Conservation (phyloP, 2,329 filamentous ascomycete species). For the Dactylellina haptotyla region DNA sequence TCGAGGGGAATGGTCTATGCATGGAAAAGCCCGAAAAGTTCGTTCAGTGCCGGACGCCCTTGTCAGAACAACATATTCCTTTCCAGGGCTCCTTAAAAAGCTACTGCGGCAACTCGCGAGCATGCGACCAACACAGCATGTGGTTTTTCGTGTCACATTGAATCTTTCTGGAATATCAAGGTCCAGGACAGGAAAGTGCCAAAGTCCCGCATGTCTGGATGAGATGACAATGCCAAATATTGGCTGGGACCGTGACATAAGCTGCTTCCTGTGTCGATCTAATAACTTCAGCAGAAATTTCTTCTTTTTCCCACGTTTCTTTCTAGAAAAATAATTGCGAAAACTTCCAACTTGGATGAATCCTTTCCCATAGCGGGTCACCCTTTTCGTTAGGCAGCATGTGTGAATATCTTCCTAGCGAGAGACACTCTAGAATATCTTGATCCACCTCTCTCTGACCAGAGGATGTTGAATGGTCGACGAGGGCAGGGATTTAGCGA, state of each 20-base stretch:
- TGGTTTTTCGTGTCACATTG: constrained; percentile 47
- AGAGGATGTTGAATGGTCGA: constrained; percentile 36
- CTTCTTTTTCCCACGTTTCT: constrained; percentile 27
- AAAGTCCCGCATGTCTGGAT: constrained; percentile 44
- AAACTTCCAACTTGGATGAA: constrained; percentile 29
- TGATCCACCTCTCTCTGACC: constrained; percentile 37
- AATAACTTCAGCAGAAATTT: constrained; percentile 15
- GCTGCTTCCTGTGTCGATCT: constrained; percentile 53
- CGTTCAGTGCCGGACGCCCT: background rate
- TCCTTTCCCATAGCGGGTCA: constrained; percentile 22
- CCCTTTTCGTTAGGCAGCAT: constrained; percentile 48
- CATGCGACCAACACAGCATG: constrained; percentile 47
- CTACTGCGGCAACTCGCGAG: constrained; percentile 43
- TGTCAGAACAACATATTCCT: constrained; percentile 7
- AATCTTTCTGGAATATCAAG: constrained; percentile 49
- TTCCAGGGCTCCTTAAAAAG: constrained; percentile 35
- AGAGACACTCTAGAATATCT: constrained; percentile 24
- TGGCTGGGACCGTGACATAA: constrained; percentile 46
- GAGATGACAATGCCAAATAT: constrained; percentile 42
- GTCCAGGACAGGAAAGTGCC: constrained; percentile 50
- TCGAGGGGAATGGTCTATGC: background rate
- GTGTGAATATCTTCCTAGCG: constrained; percentile 52
- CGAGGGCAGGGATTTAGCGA: constrained; percentile 54
- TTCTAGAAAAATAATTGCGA: constrained; percentile 28
- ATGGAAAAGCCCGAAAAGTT: constrained; percentile 41